These are phyloP conservation scores for Colletotrichum lindemuthianum DNA, from an alignment of 2,329 filamentous ascomycete species.

Conservation along the genomic window DNA sequence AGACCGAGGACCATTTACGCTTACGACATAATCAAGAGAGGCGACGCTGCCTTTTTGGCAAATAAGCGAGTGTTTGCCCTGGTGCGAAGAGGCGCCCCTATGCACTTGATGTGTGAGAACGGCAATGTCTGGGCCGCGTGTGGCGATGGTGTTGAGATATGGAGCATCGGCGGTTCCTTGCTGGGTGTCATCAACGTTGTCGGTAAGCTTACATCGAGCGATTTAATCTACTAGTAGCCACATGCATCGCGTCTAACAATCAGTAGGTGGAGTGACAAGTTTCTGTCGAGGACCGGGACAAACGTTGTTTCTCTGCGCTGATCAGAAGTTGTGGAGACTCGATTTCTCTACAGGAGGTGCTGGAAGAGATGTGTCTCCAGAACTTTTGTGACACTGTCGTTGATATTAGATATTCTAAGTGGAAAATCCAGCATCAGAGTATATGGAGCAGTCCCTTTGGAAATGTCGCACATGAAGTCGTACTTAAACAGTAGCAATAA, in stretches of 20 bases:
- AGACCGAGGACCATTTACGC: slow-evolving; percentile 56
- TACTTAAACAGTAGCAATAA: too few relatives aligned
- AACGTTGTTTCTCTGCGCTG: slow-evolving; percentile 59
- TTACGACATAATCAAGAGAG: slow-evolving; percentile 54
- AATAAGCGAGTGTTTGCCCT: slow-evolving; percentile 65
- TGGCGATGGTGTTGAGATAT: slow-evolving; percentile 61
- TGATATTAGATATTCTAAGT: not conserved
- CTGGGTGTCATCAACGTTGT: slow-evolving; percentile 53
- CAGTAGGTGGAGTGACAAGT: slow-evolving; percentile 52
- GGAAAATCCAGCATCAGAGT: too few relatives aligned
- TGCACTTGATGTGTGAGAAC: slow-evolving; percentile 52
- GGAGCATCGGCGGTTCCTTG: slow-evolving; percentile 53
- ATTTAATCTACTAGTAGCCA: too few relatives aligned
- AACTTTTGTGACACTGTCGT: not conserved
- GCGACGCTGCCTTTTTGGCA: slow-evolving; percentile 51
- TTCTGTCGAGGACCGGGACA: slow-evolving; percentile 54
- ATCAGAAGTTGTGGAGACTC: slow-evolving; percentile 56
- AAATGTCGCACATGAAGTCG: too few relatives aligned
- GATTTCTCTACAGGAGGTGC: slow-evolving; percentile 41
- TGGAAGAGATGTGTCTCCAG: not conserved
- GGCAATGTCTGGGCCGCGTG: slow-evolving; percentile 60
- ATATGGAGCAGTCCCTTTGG: too few relatives aligned
- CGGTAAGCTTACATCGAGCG: slow-evolving; percentile 41
- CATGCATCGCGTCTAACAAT: too few relatives aligned
- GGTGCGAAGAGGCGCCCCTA: slow-evolving; percentile 56